Conservation (phyloP, 495 filamentous ascomycete genomes). For the Pseudotulostoma volvatum region DNA sequence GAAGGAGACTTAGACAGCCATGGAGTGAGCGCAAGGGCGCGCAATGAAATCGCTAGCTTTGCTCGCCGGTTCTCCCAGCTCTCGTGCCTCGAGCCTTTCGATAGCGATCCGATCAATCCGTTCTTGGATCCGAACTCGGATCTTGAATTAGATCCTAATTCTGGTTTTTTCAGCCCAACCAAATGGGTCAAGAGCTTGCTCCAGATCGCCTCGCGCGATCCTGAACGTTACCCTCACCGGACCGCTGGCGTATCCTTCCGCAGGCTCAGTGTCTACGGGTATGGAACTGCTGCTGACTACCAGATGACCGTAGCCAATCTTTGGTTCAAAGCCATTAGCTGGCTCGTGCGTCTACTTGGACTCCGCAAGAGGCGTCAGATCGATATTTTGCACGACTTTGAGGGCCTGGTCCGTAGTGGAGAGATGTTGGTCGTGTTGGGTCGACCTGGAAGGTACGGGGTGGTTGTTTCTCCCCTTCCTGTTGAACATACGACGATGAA, state of each 20-base stretch:
- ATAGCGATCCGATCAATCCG: slow-evolving; percentile 23
- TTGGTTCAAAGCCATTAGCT: slow-evolving; percentile 37
- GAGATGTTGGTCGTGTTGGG: slow-evolving; percentile 74
- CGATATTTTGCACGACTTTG: slow-evolving; percentile 58
- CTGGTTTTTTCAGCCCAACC: slow-evolving; percentile 25
- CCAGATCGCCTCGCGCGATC: slow-evolving; percentile 26
- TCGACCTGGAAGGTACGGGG: slow-evolving; percentile 44
- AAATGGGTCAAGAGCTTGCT: slow-evolving; percentile 32
- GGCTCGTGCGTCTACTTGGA: slow-evolving; percentile 32
- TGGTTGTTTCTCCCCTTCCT: not conserved
- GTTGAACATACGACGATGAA: not conserved
- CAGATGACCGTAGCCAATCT: slow-evolving; percentile 17
- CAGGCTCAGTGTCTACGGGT: slow-evolving; percentile 11
- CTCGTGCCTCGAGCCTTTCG: slow-evolving; percentile 13
- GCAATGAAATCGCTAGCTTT: slow-evolving; percentile 21
- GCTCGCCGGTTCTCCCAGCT: slow-evolving; percentile 25
- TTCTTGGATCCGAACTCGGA: slow-evolving; percentile 25
- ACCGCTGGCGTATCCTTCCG: slow-evolving; percentile 10
- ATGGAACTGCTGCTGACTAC: slow-evolving; percentile 8
- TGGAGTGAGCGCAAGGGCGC: slow-evolving; percentile 12
- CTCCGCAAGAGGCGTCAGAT: slow-evolving; percentile 41
- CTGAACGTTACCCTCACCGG: slow-evolving; percentile 7
- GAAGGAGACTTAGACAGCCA: slow-evolving; percentile 7
- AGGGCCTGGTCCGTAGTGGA: slow-evolving; percentile 54
- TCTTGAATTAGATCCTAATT: slow-evolving; percentile 27